A percentile compares a stretch with the other conserved stretches of the same genome.
Evolutionary conservation across 106 monocot genomes (phyloP).

Genomic region (Hemerocallis citrina): DNA sequence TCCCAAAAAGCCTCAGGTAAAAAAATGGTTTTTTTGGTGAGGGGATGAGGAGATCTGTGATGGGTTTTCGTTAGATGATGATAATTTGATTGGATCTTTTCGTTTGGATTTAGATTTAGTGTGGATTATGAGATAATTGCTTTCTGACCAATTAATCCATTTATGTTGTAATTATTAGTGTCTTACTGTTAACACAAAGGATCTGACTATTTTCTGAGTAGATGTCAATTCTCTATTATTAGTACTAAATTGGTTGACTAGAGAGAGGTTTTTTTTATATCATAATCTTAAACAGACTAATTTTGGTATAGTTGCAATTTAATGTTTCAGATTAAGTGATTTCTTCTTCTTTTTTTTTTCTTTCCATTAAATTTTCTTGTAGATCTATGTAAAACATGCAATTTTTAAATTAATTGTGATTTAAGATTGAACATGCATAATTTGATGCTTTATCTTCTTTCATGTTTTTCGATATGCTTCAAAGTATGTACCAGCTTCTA

Average conservation of each 20-base stretch:
- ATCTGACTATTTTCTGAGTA: too few relatives aligned
- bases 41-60: constrained; percentile 7
- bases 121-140: background rate
- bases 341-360: background rate
- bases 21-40: background rate
- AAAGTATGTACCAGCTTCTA: background rate
- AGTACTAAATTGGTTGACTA: too few relatives aligned
- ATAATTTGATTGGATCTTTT: background rate
- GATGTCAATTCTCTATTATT: too few relatives aligned
- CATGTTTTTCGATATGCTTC: too few relatives aligned
- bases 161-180: too few relatives aligned
- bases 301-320: too few relatives aligned
- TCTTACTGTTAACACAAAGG: too few relatives aligned
- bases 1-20: constrained; percentile 81
- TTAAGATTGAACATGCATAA: background rate
- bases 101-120: background rate
- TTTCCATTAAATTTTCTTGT: background rate
- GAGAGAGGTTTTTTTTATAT: too few relatives aligned
- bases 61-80: constrained; percentile 1
- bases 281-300: too few relatives aligned
- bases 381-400: background rate
- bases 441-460: too few relatives aligned
- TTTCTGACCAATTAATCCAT: too few relatives aligned
- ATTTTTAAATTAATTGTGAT: background rate
- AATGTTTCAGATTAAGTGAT: background rate